Evolutionary conservation across 768 basidiomycete genomes (phyloP).

Genomic region (Polyporus arcularius): DNA sequence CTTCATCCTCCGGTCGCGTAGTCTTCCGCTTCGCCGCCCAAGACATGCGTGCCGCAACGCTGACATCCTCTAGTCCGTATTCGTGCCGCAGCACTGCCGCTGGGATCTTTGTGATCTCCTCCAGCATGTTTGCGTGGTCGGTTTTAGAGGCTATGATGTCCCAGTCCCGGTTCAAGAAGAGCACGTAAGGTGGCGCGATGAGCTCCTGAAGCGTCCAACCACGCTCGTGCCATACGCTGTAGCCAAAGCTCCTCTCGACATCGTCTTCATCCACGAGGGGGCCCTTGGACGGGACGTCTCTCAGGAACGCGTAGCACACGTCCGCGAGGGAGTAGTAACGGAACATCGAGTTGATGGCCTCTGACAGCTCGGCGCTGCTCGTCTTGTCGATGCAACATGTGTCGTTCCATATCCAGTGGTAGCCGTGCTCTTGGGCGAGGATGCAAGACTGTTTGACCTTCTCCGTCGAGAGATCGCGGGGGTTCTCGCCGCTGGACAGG

Average conservation of each 20-base stretch:
- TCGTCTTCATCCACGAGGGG: neutral
- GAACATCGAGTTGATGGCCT: constrained; percentile 5
- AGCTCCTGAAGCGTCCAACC: constrained; percentile 11
- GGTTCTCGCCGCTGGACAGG: neutral
- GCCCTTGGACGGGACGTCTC: neutral
- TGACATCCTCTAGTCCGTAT: neutral
- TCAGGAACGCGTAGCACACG: constrained; percentile 1
- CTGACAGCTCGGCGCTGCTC: constrained; percentile 3
- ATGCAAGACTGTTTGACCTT: neutral
- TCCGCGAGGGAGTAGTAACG: neutral
- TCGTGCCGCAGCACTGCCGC: neutral
- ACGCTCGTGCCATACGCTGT: constrained; percentile 1
- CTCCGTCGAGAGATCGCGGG: neutral
- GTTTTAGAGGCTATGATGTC: neutral
- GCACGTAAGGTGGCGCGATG: neutral
- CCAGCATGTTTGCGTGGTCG: neutral
- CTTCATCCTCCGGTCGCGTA: constrained; percentile 1
- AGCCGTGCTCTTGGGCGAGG: neutral
- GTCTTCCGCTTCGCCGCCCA: neutral
- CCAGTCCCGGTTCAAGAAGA: neutral
- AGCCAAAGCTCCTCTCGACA: neutral
- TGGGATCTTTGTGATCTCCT: neutral
- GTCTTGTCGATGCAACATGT: constrained; percentile 4
- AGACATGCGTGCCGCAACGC: constrained; percentile 1
- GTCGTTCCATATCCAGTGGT: constrained; percentile 4